Conservation (phyloP, 1,139 yeast species). For the Hansenula sp. region DNA sequence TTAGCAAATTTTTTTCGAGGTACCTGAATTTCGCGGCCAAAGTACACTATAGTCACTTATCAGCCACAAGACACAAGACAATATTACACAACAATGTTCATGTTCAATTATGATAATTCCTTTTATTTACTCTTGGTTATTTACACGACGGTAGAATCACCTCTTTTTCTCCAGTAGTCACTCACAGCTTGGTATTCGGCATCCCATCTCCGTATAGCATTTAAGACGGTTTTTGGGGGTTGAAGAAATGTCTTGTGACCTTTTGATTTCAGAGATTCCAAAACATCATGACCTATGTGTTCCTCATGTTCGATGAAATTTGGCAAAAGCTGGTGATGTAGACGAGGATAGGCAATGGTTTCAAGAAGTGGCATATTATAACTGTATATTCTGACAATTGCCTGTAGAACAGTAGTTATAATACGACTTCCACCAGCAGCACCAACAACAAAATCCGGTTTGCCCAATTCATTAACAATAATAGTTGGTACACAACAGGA, state of each 20-base stretch:
- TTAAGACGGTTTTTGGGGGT: constrained; percentile 43
- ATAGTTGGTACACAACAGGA: constrained; percentile 82
- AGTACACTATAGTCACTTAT: background rate
- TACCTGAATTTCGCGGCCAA: too few species aligned
- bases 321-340: constrained; percentile 90
- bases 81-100: too few species aligned
- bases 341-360: constrained; percentile 70
- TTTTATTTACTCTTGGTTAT: background rate
- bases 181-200: constrained; percentile 48
- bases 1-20: too few species aligned
- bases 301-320: constrained; percentile 60
- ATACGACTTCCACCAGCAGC: constrained; percentile 96
- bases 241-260: constrained; percentile 36
- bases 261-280: constrained; percentile 28
- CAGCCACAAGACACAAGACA: too few species aligned
- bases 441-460: constrained; percentile 70
- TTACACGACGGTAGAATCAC: constrained; percentile 33
- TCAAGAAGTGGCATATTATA: constrained; percentile 57
- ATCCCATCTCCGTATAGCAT: constrained; percentile 39
- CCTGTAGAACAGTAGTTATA: constrained; percentile 80
- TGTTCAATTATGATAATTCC: too few species aligned
- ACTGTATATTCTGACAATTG: constrained; percentile 62
- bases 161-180: constrained; percentile 56
- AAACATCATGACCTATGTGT: constrained; percentile 32
- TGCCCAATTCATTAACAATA: constrained; percentile 44